Evolutionary conservation across 768 basidiomycete genomes (phyloP).

Genomic region (Gymnopilus dilepis): DNA sequence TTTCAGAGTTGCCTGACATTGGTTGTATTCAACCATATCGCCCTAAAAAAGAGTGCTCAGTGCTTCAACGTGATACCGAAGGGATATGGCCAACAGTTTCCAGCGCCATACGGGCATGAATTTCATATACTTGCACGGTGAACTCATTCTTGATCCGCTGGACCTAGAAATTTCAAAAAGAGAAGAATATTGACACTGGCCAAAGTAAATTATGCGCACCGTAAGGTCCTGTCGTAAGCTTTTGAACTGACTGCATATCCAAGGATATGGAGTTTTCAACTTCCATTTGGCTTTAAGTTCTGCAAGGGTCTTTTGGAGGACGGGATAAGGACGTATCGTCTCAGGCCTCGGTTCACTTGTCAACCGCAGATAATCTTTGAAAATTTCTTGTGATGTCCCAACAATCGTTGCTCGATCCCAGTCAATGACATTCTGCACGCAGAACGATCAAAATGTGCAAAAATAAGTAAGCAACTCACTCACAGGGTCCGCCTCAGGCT

Average conservation of each 20-base stretch:
- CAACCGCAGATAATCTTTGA: constrained; percentile 95
- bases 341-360: constrained; percentile 96
- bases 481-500: constrained; percentile 77
- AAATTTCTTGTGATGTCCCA: constrained; percentile 85
- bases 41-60: constrained; percentile 50
- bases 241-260: constrained; percentile 99
- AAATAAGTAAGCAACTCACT: constrained; percentile 31
- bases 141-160: constrained; percentile 99
- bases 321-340: constrained; percentile 85
- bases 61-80: constrained; percentile 1
- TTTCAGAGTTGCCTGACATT: constrained; percentile 91
- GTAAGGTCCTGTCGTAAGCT: constrained; percentile 96
- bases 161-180: constrained; percentile 58
- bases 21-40: constrained; percentile 99
- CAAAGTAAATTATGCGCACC: constrained; percentile 54
- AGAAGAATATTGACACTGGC: constrained; percentile 8
- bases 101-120: constrained; percentile 96
- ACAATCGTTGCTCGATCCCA: constrained; percentile 98
- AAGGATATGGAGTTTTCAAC: constrained; percentile 75
- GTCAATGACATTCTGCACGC: constrained; percentile 84
- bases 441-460: constrained; percentile 6
- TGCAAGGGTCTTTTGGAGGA: constrained; percentile 84
- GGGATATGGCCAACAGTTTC: constrained; percentile 30
- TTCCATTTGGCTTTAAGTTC: constrained; percentile 91
- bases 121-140: constrained; percentile 96